Conservation (phyloP, 1,284 basidiomycete genomes). For the Anthracocystis setariae region DNA sequence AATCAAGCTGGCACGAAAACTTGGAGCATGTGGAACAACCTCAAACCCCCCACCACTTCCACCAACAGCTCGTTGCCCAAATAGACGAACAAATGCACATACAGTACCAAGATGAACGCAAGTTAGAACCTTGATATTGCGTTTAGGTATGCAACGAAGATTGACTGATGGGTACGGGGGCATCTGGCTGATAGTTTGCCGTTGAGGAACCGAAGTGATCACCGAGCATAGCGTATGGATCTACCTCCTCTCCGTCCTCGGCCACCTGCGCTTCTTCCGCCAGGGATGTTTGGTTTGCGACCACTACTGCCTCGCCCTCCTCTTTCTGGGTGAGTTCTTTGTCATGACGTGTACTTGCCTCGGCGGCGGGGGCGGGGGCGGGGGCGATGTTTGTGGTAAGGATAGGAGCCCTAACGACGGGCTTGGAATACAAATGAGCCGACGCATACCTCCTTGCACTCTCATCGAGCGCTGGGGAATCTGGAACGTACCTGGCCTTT, state of each 20-base stretch:
- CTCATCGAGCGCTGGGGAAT: conserved; percentile 58
- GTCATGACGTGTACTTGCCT: too few species aligned
- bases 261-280: neutral
- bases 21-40: conserved; percentile 33
- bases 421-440: conserved; percentile 57
- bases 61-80: conserved; percentile 12
- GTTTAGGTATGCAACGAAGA: conserved; percentile 18
- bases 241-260: conserved; percentile 10
- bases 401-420: conserved; percentile 25
- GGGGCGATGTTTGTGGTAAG: conserved; percentile 10
- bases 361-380: too few species aligned
- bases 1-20: neutral
- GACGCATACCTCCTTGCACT: conserved; percentile 51
- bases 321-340: too few species aligned
- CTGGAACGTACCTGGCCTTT: conserved; percentile 58
- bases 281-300: too few species aligned
- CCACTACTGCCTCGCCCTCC: neutral
- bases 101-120: too few species aligned
- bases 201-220: conserved; percentile 27
- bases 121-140: too few species aligned
- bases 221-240: conserved; percentile 50
- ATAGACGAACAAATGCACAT: neutral
- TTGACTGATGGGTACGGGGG: conserved; percentile 9
- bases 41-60: conserved; percentile 3
- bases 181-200: conserved; percentile 20